Evolutionary conservation across 1,284 basidiomycete species (phyloP).

Genomic region (Sanghuangporus sanghuang): DNA sequence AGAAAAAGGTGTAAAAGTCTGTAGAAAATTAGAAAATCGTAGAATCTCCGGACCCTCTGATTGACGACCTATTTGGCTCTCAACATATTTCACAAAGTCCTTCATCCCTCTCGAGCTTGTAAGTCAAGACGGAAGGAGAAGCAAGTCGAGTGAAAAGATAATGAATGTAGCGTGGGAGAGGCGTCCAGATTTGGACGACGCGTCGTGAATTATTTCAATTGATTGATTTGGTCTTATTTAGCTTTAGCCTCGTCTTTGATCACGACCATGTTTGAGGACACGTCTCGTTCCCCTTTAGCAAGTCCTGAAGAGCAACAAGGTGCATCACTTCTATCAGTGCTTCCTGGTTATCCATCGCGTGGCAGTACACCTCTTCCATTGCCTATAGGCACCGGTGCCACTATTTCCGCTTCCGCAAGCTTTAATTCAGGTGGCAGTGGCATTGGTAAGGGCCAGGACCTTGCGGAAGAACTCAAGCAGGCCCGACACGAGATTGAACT

Average conservation of each 20-base stretch:
- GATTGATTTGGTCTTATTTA: too few relatives aligned
- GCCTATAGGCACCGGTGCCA: not conserved
- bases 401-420: not conserved
- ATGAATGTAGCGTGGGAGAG: too few relatives aligned
- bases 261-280: constrained; percentile 7
- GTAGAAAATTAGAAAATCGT: too few relatives aligned
- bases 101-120: too few relatives aligned
- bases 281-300: not conserved
- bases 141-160: too few relatives aligned
- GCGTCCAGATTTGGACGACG: not conserved
- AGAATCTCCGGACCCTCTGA: too few relatives aligned
- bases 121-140: too few relatives aligned
- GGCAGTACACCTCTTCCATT: constrained; percentile 3
- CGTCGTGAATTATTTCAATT: not conserved
- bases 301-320: constrained; percentile 5
- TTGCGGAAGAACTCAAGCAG: constrained; percentile 15
- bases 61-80: too few relatives aligned
- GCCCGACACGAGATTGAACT: constrained; percentile 18
- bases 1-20: too few relatives aligned
- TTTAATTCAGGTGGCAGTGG: not conserved
- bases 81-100: too few relatives aligned
- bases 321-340: not conserved
- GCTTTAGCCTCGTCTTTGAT: not conserved
- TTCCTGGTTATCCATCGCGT: constrained; percentile 9
- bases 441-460: not conserved